Percentiles rank a stretch among this genome's conserved stretches.
These are phyloP conservation scores for Spiraea crenata DNA, from an alignment of 331 rosid genomes.

Conservation along the genomic window DNA sequence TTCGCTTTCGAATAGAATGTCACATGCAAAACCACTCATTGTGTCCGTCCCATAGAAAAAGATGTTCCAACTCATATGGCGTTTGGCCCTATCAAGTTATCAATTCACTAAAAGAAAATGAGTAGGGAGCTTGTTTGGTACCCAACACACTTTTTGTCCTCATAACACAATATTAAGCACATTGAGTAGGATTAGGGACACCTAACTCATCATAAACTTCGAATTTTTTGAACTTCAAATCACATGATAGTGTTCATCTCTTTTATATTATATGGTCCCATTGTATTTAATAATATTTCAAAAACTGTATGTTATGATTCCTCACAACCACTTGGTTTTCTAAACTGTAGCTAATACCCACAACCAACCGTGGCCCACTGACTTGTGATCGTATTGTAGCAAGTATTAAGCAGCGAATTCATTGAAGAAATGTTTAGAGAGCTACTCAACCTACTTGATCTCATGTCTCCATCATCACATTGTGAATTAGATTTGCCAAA, in stretches of 20 bases:
- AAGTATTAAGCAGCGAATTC: neutral
- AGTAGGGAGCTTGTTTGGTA: conserved; percentile 15
- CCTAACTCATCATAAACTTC: neutral
- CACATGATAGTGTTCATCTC: no score
- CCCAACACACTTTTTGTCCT: conserved; percentile 5
- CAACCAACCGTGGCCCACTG: neutral
- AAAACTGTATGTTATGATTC: no score
- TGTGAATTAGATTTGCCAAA: neutral
- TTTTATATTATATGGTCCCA: no score
- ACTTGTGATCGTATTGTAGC: neutral
- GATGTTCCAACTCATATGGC: conserved; percentile 21
- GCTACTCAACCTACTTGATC: neutral
- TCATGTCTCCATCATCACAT: neutral
- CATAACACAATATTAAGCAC: neutral
- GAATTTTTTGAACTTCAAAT: neutral
- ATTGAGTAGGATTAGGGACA: neutral
- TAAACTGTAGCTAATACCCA: neutral
- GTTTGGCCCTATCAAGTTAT: neutral
- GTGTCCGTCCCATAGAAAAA: conserved; percentile 9
- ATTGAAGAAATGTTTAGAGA: neutral
- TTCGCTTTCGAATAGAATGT: neutral
- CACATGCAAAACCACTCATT: conserved; percentile 5
- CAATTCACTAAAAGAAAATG: neutral
- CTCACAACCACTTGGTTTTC: no score
- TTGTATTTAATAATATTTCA: no score